A percentile compares a stretch with the other conserved stretches of the same genome.
Evolutionary conservation across 257 asterid species (phyloP).

Genomic region (Jaltomata sinuosa): DNA sequence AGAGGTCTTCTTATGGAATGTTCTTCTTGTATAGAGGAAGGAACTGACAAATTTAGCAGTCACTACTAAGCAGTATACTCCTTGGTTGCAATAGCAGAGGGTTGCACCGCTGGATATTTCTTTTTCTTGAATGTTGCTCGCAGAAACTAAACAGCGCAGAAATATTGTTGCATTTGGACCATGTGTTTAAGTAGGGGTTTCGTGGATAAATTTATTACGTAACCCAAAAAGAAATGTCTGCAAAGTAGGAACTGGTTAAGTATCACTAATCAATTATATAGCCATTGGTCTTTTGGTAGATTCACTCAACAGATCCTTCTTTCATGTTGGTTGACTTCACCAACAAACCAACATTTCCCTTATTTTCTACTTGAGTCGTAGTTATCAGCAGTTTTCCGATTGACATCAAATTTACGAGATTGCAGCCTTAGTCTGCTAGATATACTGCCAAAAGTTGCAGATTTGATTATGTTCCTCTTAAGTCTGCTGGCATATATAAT

Average conservation of each 20-base stretch:
- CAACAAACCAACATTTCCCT: constrained; percentile 13
- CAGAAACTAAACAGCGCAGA: background rate
- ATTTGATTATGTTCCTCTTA: background rate
- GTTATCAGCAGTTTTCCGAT: background rate
- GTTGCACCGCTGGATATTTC: constrained; percentile 47
- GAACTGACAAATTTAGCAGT: constrained; percentile 5
- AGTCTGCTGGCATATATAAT: background rate
- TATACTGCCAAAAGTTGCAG: background rate
- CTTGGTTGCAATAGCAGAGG: constrained; percentile 11
- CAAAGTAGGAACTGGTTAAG: constrained; percentile 65
- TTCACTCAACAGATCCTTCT: constrained; percentile 31
- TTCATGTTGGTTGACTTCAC: constrained; percentile 53
- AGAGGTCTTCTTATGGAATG: constrained; percentile 47
- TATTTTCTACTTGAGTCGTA: background rate
- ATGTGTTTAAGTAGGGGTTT: constrained; percentile 13
- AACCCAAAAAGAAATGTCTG: constrained; percentile 15
- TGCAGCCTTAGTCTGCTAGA: background rate
- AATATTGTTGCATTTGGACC: too few species aligned
- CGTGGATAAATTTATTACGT: constrained; percentile 12
- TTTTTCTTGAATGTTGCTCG: background rate
- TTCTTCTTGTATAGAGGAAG: constrained; percentile 6
- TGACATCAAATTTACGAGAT: background rate
- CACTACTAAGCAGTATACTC: background rate
- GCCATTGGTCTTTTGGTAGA: constrained; percentile 6
- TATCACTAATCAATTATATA: constrained; percentile 12